phyloP scores from a whole-genome alignment of 495 filamentous ascomycete species.

The Xylaria sp. region DNA sequence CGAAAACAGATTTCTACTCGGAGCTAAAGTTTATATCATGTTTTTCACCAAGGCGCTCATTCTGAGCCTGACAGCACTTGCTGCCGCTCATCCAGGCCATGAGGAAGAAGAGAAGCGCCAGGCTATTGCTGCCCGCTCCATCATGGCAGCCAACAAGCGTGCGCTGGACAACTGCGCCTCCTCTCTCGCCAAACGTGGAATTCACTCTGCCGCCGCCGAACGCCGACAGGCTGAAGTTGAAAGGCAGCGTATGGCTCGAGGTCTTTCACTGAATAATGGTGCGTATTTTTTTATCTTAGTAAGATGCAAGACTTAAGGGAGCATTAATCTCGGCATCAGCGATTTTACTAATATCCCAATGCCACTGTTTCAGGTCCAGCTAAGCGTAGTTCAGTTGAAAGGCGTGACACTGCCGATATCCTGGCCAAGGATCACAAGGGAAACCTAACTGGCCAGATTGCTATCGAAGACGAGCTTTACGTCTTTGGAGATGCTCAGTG shows the following conservation, averaged over 20 bases:
- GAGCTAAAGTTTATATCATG: background rate
- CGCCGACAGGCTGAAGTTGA: constrained; percentile 21
- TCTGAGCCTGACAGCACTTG: constrained; percentile 18
- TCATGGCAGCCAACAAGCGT: constrained; percentile 22
- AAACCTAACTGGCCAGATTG: background rate
- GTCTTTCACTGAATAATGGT: background rate
- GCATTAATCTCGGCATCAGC: too few species aligned
- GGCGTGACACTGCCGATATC: background rate
- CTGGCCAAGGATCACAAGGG: background rate
- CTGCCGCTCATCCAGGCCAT: constrained; percentile 26
- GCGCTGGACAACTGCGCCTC: constrained; percentile 20
- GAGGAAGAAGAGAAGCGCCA: constrained; percentile 21
- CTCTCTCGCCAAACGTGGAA: constrained; percentile 12
- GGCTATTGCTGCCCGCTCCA: constrained; percentile 14
- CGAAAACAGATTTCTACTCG: background rate
- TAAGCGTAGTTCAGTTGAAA: constrained; percentile 1
- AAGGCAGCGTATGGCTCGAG: constrained; percentile 1
- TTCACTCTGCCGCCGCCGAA: constrained; percentile 15
- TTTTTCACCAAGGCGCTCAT: constrained; percentile 12
- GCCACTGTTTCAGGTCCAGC: background rate
- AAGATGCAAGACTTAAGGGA: too few species aligned
- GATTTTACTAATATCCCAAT: background rate
- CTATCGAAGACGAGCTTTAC: constrained; percentile 1
- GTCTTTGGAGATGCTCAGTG: background rate
- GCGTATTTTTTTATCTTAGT: background rate